Conservation (phyloP, 768 basidiomycete species). For the Lanmaoa pseudosensibilis region DNA sequence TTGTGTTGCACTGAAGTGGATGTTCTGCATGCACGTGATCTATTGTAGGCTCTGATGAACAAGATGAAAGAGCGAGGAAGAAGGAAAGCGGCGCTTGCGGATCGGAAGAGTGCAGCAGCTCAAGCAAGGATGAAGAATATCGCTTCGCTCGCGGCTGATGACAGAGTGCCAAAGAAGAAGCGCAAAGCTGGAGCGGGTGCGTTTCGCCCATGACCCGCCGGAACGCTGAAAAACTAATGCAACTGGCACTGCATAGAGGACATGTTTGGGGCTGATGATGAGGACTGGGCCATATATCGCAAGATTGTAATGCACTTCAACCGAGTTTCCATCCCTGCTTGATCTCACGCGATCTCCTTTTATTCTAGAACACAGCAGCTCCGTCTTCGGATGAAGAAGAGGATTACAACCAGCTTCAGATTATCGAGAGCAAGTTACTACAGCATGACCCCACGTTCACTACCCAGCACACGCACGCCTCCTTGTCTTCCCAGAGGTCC, state of each 20-base stretch:
- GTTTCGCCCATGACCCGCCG: conserved; percentile 17
- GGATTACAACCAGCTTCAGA: conserved; percentile 65
- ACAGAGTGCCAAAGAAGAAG: conserved; percentile 79
- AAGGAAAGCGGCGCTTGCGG: conserved; percentile 76
- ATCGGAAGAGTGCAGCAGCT: conserved; percentile 92
- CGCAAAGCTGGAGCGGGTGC: conserved; percentile 78
- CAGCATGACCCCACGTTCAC: conserved; percentile 85
- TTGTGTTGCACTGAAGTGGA: neutral
- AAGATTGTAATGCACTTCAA: conserved; percentile 69
- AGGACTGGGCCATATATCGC: conserved; percentile 96
- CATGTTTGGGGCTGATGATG: conserved; percentile 90
- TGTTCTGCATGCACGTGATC: neutral
- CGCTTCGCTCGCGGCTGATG: conserved; percentile 86
- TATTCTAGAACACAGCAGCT: conserved; percentile 59
- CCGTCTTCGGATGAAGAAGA: conserved; percentile 91
- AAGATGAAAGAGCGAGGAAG: conserved; percentile 84
- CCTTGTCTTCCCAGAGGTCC: conserved; percentile 72
- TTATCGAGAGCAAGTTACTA: conserved; percentile 79
- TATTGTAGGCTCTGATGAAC: conserved; percentile 64
- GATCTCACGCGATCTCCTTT: neutral
- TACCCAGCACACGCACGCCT: conserved; percentile 75
- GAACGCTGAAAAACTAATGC: conserved; percentile 1
- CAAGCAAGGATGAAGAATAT: conserved; percentile 97
- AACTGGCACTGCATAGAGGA: conserved; percentile 61
- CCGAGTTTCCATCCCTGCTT: neutral